phyloP scores from a whole-genome alignment of 192 early-diverging fungal species.

The Umbelopsis sp. region DNA sequence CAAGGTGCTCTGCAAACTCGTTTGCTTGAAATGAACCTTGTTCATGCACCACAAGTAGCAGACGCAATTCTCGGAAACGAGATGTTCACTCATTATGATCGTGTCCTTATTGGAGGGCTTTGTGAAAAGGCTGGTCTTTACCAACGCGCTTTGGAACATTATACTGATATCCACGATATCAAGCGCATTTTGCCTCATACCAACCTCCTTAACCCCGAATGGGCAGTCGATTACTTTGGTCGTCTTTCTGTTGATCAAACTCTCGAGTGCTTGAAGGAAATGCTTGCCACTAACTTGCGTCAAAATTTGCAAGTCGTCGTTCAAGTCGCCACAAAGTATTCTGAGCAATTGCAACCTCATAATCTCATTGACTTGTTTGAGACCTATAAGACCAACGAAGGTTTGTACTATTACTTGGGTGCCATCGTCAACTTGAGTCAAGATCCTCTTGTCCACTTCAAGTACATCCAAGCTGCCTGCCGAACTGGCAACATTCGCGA shows the following conservation, averaged over 20 bases:
- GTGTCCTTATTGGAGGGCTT: slow-evolving; percentile 84
- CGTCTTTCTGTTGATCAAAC: slow-evolving; percentile 95
- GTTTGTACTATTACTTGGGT: slow-evolving; percentile 96
- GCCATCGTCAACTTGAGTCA: slow-evolving; percentile 95
- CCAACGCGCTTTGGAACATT: slow-evolving; percentile 96
- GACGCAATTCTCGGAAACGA: slow-evolving; percentile 97
- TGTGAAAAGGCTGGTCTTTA: slow-evolving; percentile 98
- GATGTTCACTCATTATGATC: slow-evolving; percentile 96
- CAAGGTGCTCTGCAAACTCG: slow-evolving; percentile 93
- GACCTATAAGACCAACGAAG: slow-evolving; percentile 87
- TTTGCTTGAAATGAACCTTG: slow-evolving; percentile 95
- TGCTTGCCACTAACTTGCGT: slow-evolving; percentile 88
- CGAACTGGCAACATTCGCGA: slow-evolving; percentile 94
- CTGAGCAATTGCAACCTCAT: slow-evolving; percentile 87
- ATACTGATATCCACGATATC: slow-evolving; percentile 95
- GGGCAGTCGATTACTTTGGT: slow-evolving; percentile 96
- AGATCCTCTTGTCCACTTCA: slow-evolving; percentile 95
- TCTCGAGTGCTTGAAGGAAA: slow-evolving; percentile 92
- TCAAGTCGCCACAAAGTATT: slow-evolving; percentile 96
- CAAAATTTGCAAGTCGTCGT: slow-evolving; percentile 97
- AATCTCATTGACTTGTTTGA: slow-evolving; percentile 94
- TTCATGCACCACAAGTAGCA: slow-evolving; percentile 97
- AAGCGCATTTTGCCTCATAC: slow-evolving; percentile 94
- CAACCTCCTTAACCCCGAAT: slow-evolving; percentile 82
- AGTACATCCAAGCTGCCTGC: slow-evolving; percentile 97